A percentile compares a stretch with the other conserved stretches of the same genome.
These are phyloP conservation scores for Stemphylium vesicarium DNA, from an alignment of 2,329 filamentous ascomycete genomes.

Conservation along the genomic window DNA sequence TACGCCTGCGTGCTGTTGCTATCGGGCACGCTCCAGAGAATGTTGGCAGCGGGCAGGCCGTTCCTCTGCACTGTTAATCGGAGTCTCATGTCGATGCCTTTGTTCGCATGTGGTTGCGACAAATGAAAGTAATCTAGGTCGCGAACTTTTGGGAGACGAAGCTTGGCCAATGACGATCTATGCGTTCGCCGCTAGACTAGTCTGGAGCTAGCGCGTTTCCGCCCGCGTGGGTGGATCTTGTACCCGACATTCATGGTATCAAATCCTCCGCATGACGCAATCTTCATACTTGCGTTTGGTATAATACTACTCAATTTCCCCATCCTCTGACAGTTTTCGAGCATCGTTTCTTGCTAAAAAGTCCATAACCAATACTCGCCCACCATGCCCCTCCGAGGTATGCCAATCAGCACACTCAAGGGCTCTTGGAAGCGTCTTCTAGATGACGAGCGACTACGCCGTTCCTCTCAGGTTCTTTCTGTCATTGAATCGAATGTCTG, in stretches of 20 bases:
- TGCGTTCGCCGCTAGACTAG: background rate
- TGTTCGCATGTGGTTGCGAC: constrained; percentile 8
- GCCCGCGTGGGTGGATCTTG: background rate
- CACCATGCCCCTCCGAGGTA: constrained; percentile 30
- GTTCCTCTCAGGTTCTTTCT: constrained; percentile 76
- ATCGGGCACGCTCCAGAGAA: constrained; percentile 47
- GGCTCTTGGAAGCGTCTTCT: constrained; percentile 49
- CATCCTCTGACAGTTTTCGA: background rate
- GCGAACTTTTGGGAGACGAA: constrained; percentile 12
- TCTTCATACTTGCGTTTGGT: background rate
- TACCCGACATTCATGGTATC: constrained; percentile 2
- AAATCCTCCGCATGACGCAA: constrained; percentile 6
- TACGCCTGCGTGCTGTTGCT: constrained; percentile 38
- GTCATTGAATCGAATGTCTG: constrained; percentile 65
- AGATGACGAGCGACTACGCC: constrained; percentile 58
- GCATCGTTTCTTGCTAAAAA: background rate
- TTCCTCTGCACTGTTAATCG: constrained; percentile 47
- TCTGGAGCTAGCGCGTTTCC: background rate
- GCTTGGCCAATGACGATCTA: constrained; percentile 8
- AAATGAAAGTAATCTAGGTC: background rate
- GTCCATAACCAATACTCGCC: background rate
- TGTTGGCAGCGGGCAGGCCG: constrained; percentile 45
- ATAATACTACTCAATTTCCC: background rate
- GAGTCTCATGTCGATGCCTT: constrained; percentile 42
- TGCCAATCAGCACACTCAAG: constrained; percentile 35